Conservation (phyloP, 306 rosid species). For the Gastrolobium bilobum region DNA sequence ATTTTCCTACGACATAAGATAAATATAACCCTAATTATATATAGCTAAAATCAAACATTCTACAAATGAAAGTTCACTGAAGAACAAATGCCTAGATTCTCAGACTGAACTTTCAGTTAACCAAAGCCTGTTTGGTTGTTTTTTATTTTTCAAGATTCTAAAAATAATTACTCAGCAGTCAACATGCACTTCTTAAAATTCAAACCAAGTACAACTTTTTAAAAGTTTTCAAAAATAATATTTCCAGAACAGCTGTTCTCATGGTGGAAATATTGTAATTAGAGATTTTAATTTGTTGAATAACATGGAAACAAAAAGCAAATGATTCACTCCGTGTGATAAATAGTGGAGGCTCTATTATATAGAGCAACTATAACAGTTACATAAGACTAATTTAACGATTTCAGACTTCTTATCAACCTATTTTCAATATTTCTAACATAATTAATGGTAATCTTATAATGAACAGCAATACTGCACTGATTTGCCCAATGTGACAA, state of each 20-base stretch:
- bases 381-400: too few species aligned
- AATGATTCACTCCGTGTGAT: too few species aligned
- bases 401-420: too few species aligned
- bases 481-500: slow-evolving; percentile 5
- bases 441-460: background rate
- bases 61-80: slow-evolving; percentile 19
- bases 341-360: too few species aligned
- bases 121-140: background rate
- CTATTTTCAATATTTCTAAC: too few species aligned
- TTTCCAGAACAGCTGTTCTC: slow-evolving; percentile 13
- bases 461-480: background rate
- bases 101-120: slow-evolving; percentile 25
- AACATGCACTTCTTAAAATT: background rate
- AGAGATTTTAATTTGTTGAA: background rate
- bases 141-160: background rate
- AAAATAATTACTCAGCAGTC: slow-evolving; percentile 4
- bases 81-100: background rate
- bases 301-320: too few species aligned
- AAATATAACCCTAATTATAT: too few species aligned
- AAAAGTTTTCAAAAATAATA: background rate
- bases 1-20: too few species aligned
- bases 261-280: slow-evolving; percentile 17
- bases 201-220: slow-evolving; percentile 20
- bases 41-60: slow-evolving; percentile 17
- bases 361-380: too few species aligned